A percentile compares a stretch with the other conserved stretches of the same genome.
phyloP scores from a whole-genome alignment of 768 basidiomycete species.

The Cytidiella melzeri region DNA sequence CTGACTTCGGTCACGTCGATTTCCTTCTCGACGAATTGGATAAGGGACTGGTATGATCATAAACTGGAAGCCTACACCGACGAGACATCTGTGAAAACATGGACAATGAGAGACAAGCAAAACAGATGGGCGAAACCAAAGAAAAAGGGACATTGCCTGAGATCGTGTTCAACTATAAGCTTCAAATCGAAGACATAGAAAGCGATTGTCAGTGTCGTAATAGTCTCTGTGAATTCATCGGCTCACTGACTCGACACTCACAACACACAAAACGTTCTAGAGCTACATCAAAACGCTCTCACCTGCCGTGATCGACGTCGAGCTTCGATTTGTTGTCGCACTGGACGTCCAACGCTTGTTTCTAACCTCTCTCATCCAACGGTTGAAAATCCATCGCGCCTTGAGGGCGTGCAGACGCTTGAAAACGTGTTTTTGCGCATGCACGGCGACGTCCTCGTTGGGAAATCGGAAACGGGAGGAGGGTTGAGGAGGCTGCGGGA shows the following conservation, averaged over 20 bases:
- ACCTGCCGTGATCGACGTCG: constrained; percentile 87
- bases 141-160: constrained; percentile 37
- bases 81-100: constrained; percentile 77
- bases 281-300: constrained; percentile 77
- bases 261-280: constrained; percentile 76
- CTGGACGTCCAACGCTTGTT: constrained; percentile 62
- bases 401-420: constrained; percentile 91
- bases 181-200: constrained; percentile 47
- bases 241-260: no score
- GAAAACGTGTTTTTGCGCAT: constrained; percentile 78
- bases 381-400: constrained; percentile 81
- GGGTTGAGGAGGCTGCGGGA: constrained; percentile 53
- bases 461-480: constrained; percentile 55
- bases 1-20: constrained; percentile 75
- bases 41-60: constrained; percentile 98
- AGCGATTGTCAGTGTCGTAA: constrained; percentile 58
- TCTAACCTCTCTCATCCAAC: constrained; percentile 63
- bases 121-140: constrained; percentile 59
- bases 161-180: constrained; percentile 66
- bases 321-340: constrained; percentile 72
- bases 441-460: constrained; percentile 77
- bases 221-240: background rate
- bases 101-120: constrained; percentile 80
- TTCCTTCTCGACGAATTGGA: constrained; percentile 69
- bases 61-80: constrained; percentile 87